These are phyloP conservation scores for Boechera divaricarpa DNA, from an alignment of 345 rosid genomes.

Conservation along the genomic window DNA sequence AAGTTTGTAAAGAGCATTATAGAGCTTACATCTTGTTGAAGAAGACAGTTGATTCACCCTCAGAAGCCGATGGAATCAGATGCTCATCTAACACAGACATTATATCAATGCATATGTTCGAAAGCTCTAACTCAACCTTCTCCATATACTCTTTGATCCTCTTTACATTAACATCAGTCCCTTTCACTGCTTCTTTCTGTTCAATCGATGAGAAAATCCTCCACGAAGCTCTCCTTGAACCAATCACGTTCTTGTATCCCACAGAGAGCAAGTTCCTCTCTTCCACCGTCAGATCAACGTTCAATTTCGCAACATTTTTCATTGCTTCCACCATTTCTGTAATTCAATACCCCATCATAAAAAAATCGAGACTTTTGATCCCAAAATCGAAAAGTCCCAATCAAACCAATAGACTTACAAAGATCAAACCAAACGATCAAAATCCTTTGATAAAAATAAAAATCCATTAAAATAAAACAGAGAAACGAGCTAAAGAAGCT, in stretches of 20 bases:
- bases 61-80: conserved; percentile 64
- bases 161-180: conserved; percentile 59
- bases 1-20: conserved; percentile 15
- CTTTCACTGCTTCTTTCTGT: conserved; percentile 60
- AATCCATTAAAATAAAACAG: background rate
- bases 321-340: conserved; percentile 64
- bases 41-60: conserved; percentile 68
- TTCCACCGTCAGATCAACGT: conserved; percentile 62
- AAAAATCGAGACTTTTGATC: background rate
- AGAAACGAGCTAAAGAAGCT: conserved; percentile 12
- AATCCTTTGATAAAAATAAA: background rate
- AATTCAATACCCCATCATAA: conserved; percentile 2
- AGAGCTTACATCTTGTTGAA: conserved; percentile 65
- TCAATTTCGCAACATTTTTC: conserved; percentile 58
- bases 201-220: conserved; percentile 62
- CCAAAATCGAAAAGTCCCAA: background rate
- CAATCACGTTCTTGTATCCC: conserved; percentile 66
- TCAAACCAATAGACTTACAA: background rate
- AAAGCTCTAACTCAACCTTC: conserved; percentile 67
- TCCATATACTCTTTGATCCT: conserved; percentile 63
- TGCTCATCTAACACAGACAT: conserved; percentile 70
- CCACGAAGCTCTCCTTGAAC: conserved; percentile 66
- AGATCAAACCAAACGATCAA: conserved; percentile 22
- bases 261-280: conserved; percentile 65
- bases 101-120: conserved; percentile 58